Evolutionary conservation across 2,329 filamentous ascomycete species (phyloP).

Genomic region (Cladosporium velox): DNA sequence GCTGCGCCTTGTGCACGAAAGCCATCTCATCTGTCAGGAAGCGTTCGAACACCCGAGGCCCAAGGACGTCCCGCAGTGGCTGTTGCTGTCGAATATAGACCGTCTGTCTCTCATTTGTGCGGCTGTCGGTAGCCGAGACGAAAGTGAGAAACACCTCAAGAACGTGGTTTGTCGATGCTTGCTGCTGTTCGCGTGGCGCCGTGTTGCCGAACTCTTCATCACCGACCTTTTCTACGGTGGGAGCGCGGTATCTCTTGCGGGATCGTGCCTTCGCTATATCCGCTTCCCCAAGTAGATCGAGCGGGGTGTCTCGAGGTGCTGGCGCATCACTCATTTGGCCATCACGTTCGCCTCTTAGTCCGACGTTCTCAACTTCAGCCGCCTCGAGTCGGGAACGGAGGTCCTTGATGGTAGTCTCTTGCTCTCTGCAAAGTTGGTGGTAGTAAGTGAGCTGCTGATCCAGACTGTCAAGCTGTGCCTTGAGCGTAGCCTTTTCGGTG

Average conservation of each 20-base stretch:
- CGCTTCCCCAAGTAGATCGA: not conserved
- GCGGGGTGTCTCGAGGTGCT: not conserved
- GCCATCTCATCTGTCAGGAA: not conserved
- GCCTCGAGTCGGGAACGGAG: not conserved
- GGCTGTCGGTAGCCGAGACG: not conserved
- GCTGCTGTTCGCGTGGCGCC: not conserved
- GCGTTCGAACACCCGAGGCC: not conserved
- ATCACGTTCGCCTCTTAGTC: too few relatives aligned
- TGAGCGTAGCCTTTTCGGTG: not conserved
- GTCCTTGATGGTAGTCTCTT: not conserved
- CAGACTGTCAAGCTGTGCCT: not conserved
- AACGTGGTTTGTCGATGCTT: not conserved
- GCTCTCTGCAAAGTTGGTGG: not conserved
- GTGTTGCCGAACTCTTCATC: not conserved
- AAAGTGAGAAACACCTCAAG: not conserved
- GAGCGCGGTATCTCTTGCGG: not conserved
- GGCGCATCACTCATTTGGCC: not conserved
- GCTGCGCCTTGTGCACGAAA: not conserved
- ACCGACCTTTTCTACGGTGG: not conserved
- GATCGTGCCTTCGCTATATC: not conserved
- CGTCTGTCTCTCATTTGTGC: not conserved
- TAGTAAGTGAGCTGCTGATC: not conserved
- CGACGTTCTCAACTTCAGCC: too few relatives aligned
- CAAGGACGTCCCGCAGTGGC: not conserved
- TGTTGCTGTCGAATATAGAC: not conserved